Conservation (phyloP, 495 filamentous ascomycete genomes). For the Xylaria bambusicola region DNA sequence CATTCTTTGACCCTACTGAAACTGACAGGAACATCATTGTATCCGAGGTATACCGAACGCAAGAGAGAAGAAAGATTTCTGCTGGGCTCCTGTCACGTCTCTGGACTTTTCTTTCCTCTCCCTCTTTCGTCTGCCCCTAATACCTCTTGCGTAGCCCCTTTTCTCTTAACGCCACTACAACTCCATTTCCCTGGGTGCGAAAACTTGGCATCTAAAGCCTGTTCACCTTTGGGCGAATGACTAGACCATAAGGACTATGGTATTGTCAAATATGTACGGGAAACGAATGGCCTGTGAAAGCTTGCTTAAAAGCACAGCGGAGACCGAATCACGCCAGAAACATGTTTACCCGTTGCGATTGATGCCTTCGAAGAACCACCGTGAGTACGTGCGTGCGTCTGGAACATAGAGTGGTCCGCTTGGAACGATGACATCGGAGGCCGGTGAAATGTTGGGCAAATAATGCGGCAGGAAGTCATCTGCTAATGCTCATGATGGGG, state of each 20-base stretch:
- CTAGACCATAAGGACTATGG: conserved; percentile 15
- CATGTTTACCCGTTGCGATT: not conserved
- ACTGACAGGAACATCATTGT: conserved; percentile 24
- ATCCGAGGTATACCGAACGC: not conserved
- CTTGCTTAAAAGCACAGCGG: conserved; percentile 4
- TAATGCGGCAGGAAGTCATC: conserved; percentile 2
- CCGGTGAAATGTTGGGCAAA: conserved; percentile 3
- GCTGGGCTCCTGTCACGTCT: not conserved
- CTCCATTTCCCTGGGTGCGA: conserved; percentile 12
- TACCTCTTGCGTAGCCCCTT: conserved; percentile 13
- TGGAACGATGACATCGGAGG: conserved; percentile 1
- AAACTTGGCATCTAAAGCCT: conserved; percentile 4
- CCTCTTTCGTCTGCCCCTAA: conserved; percentile 4
- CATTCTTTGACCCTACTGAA: conserved; percentile 15
- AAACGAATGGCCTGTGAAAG: conserved; percentile 27
- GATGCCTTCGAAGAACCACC: conserved; percentile 1
- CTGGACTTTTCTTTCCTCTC: conserved; percentile 6
- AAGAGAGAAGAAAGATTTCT: conserved; percentile 4
- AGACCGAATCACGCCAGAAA: not conserved
- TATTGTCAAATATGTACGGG: conserved; percentile 34
- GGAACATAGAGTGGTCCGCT: too few relatives aligned
- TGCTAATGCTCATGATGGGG: conserved; percentile 19
- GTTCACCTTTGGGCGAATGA: conserved; percentile 5
- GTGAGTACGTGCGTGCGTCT: conserved; percentile 7
- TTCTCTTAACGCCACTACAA: conserved; percentile 18